Conservation (phyloP, 2,329 filamentous ascomycete species). For the Neocatenulostroma microsporum region DNA sequence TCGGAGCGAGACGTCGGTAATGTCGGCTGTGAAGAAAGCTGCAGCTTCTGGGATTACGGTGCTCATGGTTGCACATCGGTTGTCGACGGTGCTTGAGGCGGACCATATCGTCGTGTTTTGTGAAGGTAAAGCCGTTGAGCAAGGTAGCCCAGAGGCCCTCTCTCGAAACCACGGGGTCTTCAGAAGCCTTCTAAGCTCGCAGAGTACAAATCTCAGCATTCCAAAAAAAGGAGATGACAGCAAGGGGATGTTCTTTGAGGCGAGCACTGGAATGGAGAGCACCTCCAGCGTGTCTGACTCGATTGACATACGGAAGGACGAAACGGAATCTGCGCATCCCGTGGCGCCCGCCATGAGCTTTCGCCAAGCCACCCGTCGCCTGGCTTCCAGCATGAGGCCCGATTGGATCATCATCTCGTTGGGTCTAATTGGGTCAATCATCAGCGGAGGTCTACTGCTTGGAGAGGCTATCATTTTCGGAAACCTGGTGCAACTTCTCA, state of each 20-base stretch:
- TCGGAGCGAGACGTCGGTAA: constrained; percentile 36
- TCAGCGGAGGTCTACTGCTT: constrained; percentile 46
- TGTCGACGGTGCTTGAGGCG: constrained; percentile 70
- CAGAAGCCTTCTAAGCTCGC: constrained; percentile 22
- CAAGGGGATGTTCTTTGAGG: not conserved
- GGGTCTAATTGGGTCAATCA: constrained; percentile 38
- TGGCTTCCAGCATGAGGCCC: constrained; percentile 21
- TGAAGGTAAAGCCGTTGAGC: constrained; percentile 55
- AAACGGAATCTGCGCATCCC: not conserved
- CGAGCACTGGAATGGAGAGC: too few species aligned
- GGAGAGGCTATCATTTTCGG: constrained; percentile 54
- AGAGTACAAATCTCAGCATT: constrained; percentile 15
- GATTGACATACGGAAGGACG: too few species aligned
- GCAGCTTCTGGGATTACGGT: constrained; percentile 51
- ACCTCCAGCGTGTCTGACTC: too few species aligned
- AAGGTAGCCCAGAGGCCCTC: constrained; percentile 54
- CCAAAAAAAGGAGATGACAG: not conserved
- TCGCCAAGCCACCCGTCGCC: not conserved
- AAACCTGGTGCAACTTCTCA: constrained; percentile 45
- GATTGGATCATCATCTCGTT: constrained; percentile 34
- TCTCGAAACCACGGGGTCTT: constrained; percentile 29
- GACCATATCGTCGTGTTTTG: constrained; percentile 73
- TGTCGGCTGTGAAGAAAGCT: constrained; percentile 36
- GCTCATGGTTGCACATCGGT: constrained; percentile 63
- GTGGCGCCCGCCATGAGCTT: too few species aligned